Evolutionary conservation across 164 flowering plant species (phyloP).

Genomic region (Nymphaea thermarum): DNA sequence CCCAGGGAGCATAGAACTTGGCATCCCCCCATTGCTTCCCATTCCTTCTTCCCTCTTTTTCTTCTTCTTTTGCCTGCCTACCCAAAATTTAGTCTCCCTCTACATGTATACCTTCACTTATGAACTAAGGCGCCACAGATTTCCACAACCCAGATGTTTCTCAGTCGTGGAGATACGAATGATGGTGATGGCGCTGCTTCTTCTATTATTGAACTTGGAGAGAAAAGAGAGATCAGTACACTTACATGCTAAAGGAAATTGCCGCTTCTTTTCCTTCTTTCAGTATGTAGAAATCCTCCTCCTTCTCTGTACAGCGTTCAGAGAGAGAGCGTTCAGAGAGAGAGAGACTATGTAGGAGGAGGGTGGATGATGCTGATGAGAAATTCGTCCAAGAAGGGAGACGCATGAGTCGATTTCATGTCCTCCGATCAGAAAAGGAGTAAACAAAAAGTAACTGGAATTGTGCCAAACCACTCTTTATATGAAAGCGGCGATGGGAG

Average conservation of each 20-base stretch:
- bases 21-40: background rate
- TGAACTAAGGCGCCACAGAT: background rate
- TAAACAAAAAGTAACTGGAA: background rate
- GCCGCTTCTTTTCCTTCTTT: background rate
- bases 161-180: background rate
- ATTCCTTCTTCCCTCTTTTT: background rate
- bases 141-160: background rate
- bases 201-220: background rate
- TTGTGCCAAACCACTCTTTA: background rate
- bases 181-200: background rate
- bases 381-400: too few relatives aligned
- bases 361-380: background rate
- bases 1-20: slow-evolving; percentile 6
- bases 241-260: background rate
- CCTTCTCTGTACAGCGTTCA: background rate
- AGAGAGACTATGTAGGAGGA: background rate
- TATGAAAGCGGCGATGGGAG: too few relatives aligned
- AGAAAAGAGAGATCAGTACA: background rate
- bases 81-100: background rate
- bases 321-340: background rate
- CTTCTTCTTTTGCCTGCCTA: background rate
- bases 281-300: background rate
- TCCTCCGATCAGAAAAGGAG: background rate
- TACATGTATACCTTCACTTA: background rate
- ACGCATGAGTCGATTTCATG: too few relatives aligned